These are phyloP conservation scores for Neotropicomus parvogracilis DNA, from an alignment of 1,284 basidiomycete species.

Conservation along the genomic window DNA sequence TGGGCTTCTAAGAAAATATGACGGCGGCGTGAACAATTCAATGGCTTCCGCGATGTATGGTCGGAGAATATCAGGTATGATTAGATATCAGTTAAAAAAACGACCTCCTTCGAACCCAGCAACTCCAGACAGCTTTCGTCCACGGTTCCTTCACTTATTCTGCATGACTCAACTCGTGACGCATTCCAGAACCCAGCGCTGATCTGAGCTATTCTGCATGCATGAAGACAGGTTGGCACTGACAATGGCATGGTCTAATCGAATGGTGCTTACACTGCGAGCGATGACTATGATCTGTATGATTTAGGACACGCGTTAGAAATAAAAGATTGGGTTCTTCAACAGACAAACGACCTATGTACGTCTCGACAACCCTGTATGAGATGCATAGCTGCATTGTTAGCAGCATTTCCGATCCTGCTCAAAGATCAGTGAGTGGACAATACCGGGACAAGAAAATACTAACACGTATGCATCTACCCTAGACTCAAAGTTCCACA, in stretches of 20 bases:
- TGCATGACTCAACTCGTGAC: background rate
- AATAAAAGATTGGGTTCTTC: too few relatives aligned
- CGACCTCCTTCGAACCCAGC: too few relatives aligned
- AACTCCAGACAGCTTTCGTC: too few relatives aligned
- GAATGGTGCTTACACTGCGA: background rate
- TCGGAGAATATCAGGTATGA: too few relatives aligned
- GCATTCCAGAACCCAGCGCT: background rate
- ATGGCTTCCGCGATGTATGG: too few relatives aligned
- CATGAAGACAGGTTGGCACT: background rate
- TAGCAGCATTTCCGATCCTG: background rate
- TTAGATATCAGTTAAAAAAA: too few relatives aligned
- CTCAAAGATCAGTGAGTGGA: background rate
- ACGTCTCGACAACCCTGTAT: background rate
- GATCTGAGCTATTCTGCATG: background rate
- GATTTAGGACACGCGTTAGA: too few relatives aligned
- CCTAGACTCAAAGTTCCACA: background rate
- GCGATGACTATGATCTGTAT: conserved; percentile 72
- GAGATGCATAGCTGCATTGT: background rate
- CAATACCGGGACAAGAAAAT: background rate
- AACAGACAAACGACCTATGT: background rate
- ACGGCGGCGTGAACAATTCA: too few relatives aligned
- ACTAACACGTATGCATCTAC: background rate
- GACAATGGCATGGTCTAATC: background rate
- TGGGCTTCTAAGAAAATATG: too few relatives aligned
- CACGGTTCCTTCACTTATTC: too few relatives aligned